phyloP scores from a whole-genome alignment of 768 basidiomycete species.

The Leccinum subgranulosum region DNA sequence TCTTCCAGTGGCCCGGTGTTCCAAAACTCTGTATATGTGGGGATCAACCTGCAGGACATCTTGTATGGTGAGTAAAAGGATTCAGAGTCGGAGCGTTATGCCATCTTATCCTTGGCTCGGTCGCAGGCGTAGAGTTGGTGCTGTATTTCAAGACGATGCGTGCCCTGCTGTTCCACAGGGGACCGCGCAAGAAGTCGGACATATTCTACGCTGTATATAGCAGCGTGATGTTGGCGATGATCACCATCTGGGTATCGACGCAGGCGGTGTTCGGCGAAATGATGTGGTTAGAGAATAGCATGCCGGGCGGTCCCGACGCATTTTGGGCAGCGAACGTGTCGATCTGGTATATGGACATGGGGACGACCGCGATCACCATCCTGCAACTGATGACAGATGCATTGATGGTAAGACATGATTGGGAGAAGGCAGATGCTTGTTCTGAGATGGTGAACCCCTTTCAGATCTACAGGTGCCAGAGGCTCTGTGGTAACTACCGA shows the following conservation, averaged over 20 bases:
- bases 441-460: slow-evolving; percentile 1
- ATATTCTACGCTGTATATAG: slow-evolving; percentile 26
- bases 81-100: too few relatives aligned
- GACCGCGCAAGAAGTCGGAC: slow-evolving; percentile 4
- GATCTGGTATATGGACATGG: slow-evolving; percentile 31
- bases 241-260: slow-evolving; percentile 31
- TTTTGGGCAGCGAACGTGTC: slow-evolving; percentile 29
- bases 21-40: slow-evolving; percentile 22
- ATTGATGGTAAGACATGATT: slow-evolving; percentile 31
- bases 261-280: slow-evolving; percentile 31
- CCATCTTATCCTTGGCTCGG: background rate
- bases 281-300: slow-evolving; percentile 34
- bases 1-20: slow-evolving; percentile 20
- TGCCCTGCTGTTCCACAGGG: slow-evolving; percentile 6
- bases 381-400: slow-evolving; percentile 37
- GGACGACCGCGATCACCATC: slow-evolving; percentile 26
- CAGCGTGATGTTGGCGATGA: slow-evolving; percentile 27
- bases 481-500: slow-evolving; percentile 28
- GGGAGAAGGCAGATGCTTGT: background rate
- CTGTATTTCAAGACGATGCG: slow-evolving; percentile 26
- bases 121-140: slow-evolving; percentile 23
- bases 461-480: slow-evolving; percentile 39
- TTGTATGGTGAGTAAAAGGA: slow-evolving; percentile 18
- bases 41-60: slow-evolving; percentile 24
- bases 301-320: slow-evolving; percentile 34